A percentile compares a stretch with the other conserved stretches of the same genome.
These are phyloP conservation scores for Asclepias syriaca DNA, from an alignment of 257 asterid genomes.

Conservation along the genomic window DNA sequence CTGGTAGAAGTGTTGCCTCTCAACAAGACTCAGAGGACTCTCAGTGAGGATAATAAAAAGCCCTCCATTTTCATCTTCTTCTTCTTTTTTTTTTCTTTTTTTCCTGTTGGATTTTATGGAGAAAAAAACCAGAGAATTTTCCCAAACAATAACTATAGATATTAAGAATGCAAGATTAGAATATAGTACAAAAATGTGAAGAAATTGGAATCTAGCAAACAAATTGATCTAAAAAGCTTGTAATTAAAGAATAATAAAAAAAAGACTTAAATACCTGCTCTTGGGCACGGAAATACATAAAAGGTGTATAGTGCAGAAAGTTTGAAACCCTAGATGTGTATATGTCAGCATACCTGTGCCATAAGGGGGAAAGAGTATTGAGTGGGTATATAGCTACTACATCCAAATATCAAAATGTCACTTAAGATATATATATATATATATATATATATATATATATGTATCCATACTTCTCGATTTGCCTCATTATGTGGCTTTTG, in stretches of 20 bases:
- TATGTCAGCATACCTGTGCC: constrained; percentile 81
- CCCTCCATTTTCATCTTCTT: too few relatives aligned
- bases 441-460: constrained; percentile 8
- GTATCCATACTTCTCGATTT: constrained; percentile 70
- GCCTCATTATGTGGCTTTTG: constrained; percentile 94
- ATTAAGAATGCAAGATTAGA: neutral
- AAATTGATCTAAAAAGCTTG: neutral
- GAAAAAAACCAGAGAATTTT: too few relatives aligned
- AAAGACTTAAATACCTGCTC: constrained; percentile 58
- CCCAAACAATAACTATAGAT: neutral
- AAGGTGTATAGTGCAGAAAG: constrained; percentile 83
- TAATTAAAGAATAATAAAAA: neutral
- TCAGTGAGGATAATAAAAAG: too few relatives aligned
- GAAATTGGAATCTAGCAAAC: neutral
- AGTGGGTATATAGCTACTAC: constrained; percentile 6
- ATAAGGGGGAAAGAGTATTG: constrained; percentile 7
- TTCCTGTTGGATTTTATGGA: too few relatives aligned
- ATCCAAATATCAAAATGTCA: neutral
- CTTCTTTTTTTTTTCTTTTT: too few relatives aligned
- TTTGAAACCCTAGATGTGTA: constrained; percentile 92
- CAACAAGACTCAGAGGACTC: too few relatives aligned
- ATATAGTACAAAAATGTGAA: neutral
- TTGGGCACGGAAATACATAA: constrained; percentile 82
- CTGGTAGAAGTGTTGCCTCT: too few relatives aligned
- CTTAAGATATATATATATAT: too few relatives aligned